Percentiles rank a stretch among this genome's conserved stretches.
Conservation (phyloP, 73 alveolate species). For the Paramecium sexaurelia region DNA sequence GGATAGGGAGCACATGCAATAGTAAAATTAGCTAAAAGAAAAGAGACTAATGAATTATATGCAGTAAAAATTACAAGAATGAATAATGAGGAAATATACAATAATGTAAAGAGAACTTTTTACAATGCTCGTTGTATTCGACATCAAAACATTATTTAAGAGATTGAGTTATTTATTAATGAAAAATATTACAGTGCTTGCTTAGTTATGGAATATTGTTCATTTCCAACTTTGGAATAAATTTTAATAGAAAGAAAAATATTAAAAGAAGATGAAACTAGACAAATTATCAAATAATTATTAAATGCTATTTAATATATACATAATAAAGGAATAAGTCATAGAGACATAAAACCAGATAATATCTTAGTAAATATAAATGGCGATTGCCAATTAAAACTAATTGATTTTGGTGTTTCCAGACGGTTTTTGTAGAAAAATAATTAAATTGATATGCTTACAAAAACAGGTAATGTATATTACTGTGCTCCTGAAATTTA, state of each 20-base stretch:
- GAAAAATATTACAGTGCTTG: conserved; percentile 42
- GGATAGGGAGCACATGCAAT: conserved; percentile 66
- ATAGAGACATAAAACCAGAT: conserved; percentile 67
- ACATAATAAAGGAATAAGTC: conserved; percentile 62
- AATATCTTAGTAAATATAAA: conserved; percentile 52
- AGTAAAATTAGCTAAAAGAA: conserved; percentile 46
- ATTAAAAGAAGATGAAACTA: conserved; percentile 45
- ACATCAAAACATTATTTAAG: conserved; percentile 40
- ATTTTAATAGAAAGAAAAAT: neutral
- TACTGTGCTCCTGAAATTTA: conserved; percentile 50
- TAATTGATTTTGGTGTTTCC: conserved; percentile 52
- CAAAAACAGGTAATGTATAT: conserved; percentile 14
- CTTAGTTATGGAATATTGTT: conserved; percentile 71
- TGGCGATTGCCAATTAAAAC: neutral
- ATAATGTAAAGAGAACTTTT: conserved; percentile 59
- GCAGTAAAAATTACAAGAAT: conserved; percentile 64
- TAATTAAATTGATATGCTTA: neutral
- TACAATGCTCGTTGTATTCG: conserved; percentile 44
- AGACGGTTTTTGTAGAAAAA: neutral
- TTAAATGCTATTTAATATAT: neutral
- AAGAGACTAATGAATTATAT: conserved; percentile 44
- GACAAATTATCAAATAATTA: conserved; percentile 13
- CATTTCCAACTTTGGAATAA: conserved; percentile 40
- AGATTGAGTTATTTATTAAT: conserved; percentile 58
- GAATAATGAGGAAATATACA: conserved; percentile 53